phyloP scores from a whole-genome alignment of 306 rosid species.

The Lathyrus sativus region DNA sequence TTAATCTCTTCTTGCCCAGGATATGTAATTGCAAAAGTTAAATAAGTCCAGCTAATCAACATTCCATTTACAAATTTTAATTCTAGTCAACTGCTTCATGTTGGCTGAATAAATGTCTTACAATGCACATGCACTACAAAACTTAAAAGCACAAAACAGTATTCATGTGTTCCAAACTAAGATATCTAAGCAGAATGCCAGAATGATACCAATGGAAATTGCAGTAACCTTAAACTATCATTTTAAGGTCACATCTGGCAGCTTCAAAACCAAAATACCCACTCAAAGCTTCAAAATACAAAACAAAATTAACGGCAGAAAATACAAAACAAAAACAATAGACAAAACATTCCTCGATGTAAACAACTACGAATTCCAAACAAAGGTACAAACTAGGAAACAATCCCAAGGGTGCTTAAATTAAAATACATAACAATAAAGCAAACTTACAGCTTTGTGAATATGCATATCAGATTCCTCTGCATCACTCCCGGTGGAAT shows the following conservation, averaged over 20 bases:
- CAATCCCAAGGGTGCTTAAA: not conserved
- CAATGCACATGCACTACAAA: slow-evolving; percentile 10
- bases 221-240: slow-evolving; percentile 9
- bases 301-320: not conserved
- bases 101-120: slow-evolving; percentile 13
- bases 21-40: not conserved
- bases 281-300: slow-evolving; percentile 9
- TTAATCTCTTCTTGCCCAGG: not conserved
- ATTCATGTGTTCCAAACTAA: not conserved
- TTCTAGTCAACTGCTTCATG: not conserved
- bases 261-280: slow-evolving; percentile 13
- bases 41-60: not conserved
- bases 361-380: slow-evolving; percentile 10
- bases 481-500: slow-evolving; percentile 92
- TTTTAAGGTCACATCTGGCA: not conserved
- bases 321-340: slow-evolving; percentile 27
- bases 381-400: not conserved
- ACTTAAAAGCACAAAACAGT: not conserved
- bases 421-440: slow-evolving; percentile 3
- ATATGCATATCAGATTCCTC: slow-evolving; percentile 86
- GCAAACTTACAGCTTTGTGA: slow-evolving; percentile 78
- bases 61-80: not conserved
- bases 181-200: not conserved
- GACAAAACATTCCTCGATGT: not conserved
- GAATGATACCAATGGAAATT: slow-evolving; percentile 1